Base-by-base conservation (phyloP, 129 eudicot genomes). In the Oenanthe sinensis region DNA sequence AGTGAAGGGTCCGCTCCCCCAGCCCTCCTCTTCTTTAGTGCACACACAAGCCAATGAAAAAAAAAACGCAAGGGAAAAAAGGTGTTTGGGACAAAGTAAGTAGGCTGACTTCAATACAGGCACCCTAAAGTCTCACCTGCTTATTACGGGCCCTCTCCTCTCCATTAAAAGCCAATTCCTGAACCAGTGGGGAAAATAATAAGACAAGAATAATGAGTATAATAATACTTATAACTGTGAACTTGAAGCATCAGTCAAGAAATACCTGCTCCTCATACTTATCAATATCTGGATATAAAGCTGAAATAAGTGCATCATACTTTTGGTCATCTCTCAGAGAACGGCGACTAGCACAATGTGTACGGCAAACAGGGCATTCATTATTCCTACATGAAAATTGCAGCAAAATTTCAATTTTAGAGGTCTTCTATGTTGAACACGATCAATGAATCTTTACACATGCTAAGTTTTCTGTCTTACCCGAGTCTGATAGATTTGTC, bases 261-360 rank as follows among this genome's bases (percentile, higher is more conserved):
- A 73, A 17, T 87, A 94, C 98, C 98, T 95, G 97, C 72, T 86
- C 93, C 82, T 95, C 98, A 58, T 88, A 95, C 82, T 90, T 88
- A 79, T 91, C 98, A 55, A 95, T 90, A 73, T 91, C 91, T 40
- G 98, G 97, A 78, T 90, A 95, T 77, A 95, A 50, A 79, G 85
- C 83, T 60, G 92, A 88, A 81, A 94, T 94, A 20, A 94, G 78
- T 52, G 93, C 82, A 84, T 95, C 97, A 81, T 78, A 94, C 78
- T 91, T 94, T 28, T 96, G 96, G 86, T 94, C 98, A 85, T 93
- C 98, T 84, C 98, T 88, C 78, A 94, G 75, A 73, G 98, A 94
- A 47, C 96, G 93, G 50, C 98, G 96, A 77, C 98, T 94, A 78
- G 96, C 98, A 82, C 98, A 94, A 83, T 94, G 98, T 42, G 90